Evolutionary conservation across 495 filamentous ascomycete species (phyloP).

Genomic region (Penicillium angulare): DNA sequence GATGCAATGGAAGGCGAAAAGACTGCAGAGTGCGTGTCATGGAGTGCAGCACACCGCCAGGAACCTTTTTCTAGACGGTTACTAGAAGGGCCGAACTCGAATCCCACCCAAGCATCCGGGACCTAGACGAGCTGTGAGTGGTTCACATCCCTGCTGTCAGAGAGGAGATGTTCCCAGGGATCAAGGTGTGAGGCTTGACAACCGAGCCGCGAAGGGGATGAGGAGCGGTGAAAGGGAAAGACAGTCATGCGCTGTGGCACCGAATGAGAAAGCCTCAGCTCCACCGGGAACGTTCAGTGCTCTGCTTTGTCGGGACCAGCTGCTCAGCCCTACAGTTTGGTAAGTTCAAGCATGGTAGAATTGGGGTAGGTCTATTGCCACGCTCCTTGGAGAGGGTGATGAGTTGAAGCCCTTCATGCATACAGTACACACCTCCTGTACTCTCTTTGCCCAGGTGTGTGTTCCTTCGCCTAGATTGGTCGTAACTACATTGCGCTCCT

Average conservation of each 20-base stretch:
- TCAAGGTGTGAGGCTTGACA: constrained; percentile 19
- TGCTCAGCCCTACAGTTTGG: not conserved
- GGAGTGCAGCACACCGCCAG: constrained; percentile 28
- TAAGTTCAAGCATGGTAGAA: too few relatives aligned
- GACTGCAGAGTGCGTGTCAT: constrained; percentile 11
- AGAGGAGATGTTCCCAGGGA: constrained; percentile 11
- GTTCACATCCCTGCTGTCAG: constrained; percentile 14
- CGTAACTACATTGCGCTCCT: too few relatives aligned
- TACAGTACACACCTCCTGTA: too few relatives aligned
- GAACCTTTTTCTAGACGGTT: constrained; percentile 34
- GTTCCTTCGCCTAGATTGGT: too few relatives aligned
- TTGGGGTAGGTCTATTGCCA: too few relatives aligned
- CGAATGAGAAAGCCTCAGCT: not conserved
- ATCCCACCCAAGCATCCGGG: constrained; percentile 27
- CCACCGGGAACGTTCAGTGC: not conserved
- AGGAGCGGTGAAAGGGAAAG: constrained; percentile 22
- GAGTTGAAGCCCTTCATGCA: too few relatives aligned
- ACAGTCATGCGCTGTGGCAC: not conserved
- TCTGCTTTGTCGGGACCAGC: not conserved
- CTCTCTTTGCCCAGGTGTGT: too few relatives aligned
- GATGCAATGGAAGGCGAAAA: not conserved
- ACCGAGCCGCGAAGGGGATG: constrained; percentile 20
- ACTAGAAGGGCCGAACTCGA: constrained; percentile 26
- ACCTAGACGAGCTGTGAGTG: constrained; percentile 12
- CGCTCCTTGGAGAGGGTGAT: too few relatives aligned